Percentiles rank a stretch among this genome's conserved stretches.
These are phyloP conservation scores for Serpula lacrymans DNA, from an alignment of 768 basidiomycete genomes.

Conservation along the genomic window DNA sequence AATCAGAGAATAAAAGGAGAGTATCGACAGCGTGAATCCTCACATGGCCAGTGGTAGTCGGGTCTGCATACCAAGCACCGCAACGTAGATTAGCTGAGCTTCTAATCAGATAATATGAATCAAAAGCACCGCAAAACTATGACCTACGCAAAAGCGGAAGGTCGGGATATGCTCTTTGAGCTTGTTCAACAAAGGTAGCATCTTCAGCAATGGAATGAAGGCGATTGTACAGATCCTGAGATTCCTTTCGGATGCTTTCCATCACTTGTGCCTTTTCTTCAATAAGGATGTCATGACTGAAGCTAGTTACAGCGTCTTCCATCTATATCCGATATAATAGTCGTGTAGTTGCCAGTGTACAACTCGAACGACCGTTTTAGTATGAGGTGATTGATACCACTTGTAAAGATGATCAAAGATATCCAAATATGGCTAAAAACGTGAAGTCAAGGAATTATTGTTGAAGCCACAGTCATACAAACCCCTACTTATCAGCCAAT, in stretches of 20 bases:
- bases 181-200: constrained; percentile 58
- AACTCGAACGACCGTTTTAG: too few species aligned
- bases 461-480: too few species aligned
- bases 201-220: constrained; percentile 85
- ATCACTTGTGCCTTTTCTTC: constrained; percentile 26
- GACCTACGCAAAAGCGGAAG: constrained; percentile 57
- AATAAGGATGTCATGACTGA: too few species aligned
- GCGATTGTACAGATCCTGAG: constrained; percentile 80
- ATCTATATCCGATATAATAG: constrained; percentile 6
- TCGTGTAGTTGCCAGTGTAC: constrained; percentile 1
- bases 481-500: too few species aligned
- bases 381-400: too few species aligned
- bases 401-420: too few species aligned
- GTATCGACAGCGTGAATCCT: too few species aligned
- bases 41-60: too few species aligned
- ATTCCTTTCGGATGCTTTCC: constrained; percentile 60
- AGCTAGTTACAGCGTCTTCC: too few species aligned
- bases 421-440: too few species aligned
- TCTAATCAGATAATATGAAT: neutral
- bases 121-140: constrained; percentile 4
- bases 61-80: constrained; percentile 91
- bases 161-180: constrained; percentile 44
- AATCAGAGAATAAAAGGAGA: too few species aligned
- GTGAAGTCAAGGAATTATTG: too few species aligned
- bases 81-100: constrained; percentile 83